Conservation (phyloP, 176 grass and related monocot species). For the Typha latifolia region DNA sequence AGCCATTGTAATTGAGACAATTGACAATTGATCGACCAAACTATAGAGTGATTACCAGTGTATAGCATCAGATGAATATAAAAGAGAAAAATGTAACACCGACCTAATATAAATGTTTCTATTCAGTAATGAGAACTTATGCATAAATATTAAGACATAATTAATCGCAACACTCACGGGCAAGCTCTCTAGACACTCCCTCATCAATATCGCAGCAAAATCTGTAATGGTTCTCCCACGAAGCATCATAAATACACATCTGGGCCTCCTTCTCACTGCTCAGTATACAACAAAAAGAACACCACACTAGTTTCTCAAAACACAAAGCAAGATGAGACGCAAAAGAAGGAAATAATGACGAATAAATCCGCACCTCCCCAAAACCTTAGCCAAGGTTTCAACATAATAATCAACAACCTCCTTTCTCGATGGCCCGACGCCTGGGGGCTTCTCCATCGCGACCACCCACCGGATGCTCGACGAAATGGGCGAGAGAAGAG, state of each 20-base stretch:
- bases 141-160: background rate
- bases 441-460: constrained; percentile 35
- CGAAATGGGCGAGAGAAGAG: background rate
- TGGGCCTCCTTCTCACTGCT: constrained; percentile 60
- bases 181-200: constrained; percentile 40
- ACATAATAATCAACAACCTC: constrained; percentile 73
- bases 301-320: background rate
- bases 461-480: constrained; percentile 40
- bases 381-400: constrained; percentile 40
- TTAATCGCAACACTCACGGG: constrained; percentile 34
- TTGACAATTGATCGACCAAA: no score
- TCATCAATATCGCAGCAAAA: constrained; percentile 73
- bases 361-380: constrained; percentile 37
- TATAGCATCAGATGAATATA: no score
- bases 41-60: no score
- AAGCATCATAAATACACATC: constrained; percentile 70
- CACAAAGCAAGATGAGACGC: background rate
- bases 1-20: no score
- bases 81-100: background rate
- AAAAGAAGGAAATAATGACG: background rate
- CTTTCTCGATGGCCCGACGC: constrained; percentile 27
- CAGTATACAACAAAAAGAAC: constrained; percentile 1
- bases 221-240: constrained; percentile 44
- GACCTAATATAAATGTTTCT: no score
- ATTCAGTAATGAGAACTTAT: no score